These are phyloP conservation scores for Talaromyces thailandensis DNA, from an alignment of 495 filamentous ascomycete genomes.

Conservation along the genomic window DNA sequence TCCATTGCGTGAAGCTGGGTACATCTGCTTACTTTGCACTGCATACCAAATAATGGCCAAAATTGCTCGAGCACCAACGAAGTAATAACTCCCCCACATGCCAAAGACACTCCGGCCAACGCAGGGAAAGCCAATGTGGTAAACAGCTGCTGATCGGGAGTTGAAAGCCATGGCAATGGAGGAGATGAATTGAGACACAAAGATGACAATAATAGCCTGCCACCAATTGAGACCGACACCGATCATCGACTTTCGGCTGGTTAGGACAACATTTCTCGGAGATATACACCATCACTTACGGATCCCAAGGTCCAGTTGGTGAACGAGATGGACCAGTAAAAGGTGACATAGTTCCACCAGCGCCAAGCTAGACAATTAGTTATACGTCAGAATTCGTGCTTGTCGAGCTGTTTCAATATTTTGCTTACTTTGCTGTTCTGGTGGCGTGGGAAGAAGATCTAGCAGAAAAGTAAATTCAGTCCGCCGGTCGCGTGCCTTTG, in stretches of 20 bases:
- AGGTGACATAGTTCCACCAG: constrained; percentile 31
- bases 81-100: constrained; percentile 51
- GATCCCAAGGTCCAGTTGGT: constrained; percentile 33
- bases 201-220: constrained; percentile 35
- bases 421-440: constrained; percentile 10
- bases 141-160: constrained; percentile 19
- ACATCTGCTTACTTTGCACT: constrained; percentile 36
- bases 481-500: constrained; percentile 1
- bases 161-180: constrained; percentile 36
- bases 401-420: background rate
- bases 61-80: constrained; percentile 46
- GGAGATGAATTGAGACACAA: constrained; percentile 28
- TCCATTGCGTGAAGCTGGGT: background rate
- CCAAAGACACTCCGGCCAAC: constrained; percentile 48
- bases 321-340: constrained; percentile 30
- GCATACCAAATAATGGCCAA: constrained; percentile 56
- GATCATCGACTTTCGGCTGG: constrained; percentile 20
- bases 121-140: constrained; percentile 48
- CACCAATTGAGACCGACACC: constrained; percentile 35
- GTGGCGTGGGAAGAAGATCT: constrained; percentile 11
- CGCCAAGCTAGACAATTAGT: constrained; percentile 12
- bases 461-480: background rate
- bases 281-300: background rate
- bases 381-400: background rate
- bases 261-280: background rate